Percentiles rank a stretch among this genome's conserved stretches.
phyloP scores from a whole-genome alignment of 345 rosid genomes.

The Clarkia xantiana region DNA sequence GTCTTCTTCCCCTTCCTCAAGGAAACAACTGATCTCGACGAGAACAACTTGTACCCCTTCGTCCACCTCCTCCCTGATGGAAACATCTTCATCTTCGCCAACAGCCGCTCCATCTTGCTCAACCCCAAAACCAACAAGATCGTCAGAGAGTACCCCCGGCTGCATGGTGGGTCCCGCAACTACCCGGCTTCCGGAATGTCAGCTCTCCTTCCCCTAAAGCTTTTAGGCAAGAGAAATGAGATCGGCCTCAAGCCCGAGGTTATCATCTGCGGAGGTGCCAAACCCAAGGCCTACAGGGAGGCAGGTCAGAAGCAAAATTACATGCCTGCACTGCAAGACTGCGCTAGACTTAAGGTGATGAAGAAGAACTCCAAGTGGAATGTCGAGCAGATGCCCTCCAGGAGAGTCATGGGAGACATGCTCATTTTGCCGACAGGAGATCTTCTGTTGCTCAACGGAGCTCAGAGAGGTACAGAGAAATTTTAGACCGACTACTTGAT shows the following conservation, averaged over 20 bases:
- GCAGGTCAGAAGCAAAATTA: conserved; percentile 14
- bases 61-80: conserved; percentile 65
- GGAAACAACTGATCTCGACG: conserved; percentile 35
- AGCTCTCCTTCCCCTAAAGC: conserved; percentile 33
- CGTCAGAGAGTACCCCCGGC: conserved; percentile 45
- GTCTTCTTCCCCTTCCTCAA: conserved; percentile 27
- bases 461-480: conserved; percentile 43
- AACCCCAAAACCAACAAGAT: conserved; percentile 28
- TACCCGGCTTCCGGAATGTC: conserved; percentile 65
- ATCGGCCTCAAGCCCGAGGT: conserved; percentile 16
- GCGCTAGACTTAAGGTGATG: conserved; percentile 39
- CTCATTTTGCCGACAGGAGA: conserved; percentile 60
- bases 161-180: conserved; percentile 59
- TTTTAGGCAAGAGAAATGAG: conserved; percentile 3
- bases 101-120: conserved; percentile 51
- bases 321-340: conserved; percentile 34
- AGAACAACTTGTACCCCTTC: conserved; percentile 75
- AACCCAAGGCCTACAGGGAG: conserved; percentile 16
- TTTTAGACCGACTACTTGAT: too few species aligned
- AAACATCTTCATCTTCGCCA: conserved; percentile 63
- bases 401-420: conserved; percentile 61
- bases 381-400: conserved; percentile 44
- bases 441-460: conserved; percentile 53
- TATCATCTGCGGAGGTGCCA: conserved; percentile 28
- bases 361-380: conserved; percentile 36